Evolutionary conservation across 352 stramenopile genomes (phyloP).

Genomic region (Phytophthora kernoviae): DNA sequence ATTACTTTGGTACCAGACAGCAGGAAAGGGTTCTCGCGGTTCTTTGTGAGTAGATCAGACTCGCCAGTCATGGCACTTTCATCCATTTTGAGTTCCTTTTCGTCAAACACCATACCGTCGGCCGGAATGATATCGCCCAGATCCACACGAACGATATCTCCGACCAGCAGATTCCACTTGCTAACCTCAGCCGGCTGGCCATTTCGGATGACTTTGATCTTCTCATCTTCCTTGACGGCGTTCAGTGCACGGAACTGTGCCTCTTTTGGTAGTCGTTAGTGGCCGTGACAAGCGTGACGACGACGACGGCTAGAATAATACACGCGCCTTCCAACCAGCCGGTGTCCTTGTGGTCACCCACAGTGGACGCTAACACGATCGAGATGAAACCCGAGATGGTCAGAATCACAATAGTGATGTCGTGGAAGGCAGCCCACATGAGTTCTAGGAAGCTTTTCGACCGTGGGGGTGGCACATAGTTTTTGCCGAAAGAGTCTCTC

Average conservation of each 20-base stretch:
- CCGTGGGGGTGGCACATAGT: slow-evolving; percentile 44
- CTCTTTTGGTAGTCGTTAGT: slow-evolving; percentile 93
- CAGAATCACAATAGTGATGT: slow-evolving; percentile 91
- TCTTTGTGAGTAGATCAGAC: slow-evolving; percentile 86
- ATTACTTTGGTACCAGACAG: slow-evolving; percentile 93
- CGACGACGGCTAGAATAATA: slow-evolving; percentile 89
- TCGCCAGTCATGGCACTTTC: slow-evolving; percentile 92
- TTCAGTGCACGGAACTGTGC: slow-evolving; percentile 88
- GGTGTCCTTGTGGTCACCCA: slow-evolving; percentile 57
- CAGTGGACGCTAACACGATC: slow-evolving; percentile 64
- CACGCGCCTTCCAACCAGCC: slow-evolving; percentile 91
- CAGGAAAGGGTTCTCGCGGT: slow-evolving; percentile 80
- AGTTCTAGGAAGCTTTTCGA: slow-evolving; percentile 50
- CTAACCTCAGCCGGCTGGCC: slow-evolving; percentile 55
- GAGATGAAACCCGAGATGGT: slow-evolving; percentile 83
- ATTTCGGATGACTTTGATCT: slow-evolving; percentile 81
- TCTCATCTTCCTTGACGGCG: slow-evolving; percentile 75
- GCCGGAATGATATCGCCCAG: slow-evolving; percentile 91
- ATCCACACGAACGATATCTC: slow-evolving; percentile 85
- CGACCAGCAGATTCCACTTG: slow-evolving; percentile 88
- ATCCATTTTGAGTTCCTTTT: slow-evolving; percentile 89
- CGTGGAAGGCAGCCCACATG: slow-evolving; percentile 85
- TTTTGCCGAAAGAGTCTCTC: slow-evolving; percentile 44
- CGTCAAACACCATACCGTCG: slow-evolving; percentile 87
- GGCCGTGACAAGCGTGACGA: slow-evolving; percentile 89